A percentile compares a stretch with the other conserved stretches of the same genome.
phyloP scores from a whole-genome alignment of 1,284 basidiomycete genomes.

The Hemileia vastatrix region DNA sequence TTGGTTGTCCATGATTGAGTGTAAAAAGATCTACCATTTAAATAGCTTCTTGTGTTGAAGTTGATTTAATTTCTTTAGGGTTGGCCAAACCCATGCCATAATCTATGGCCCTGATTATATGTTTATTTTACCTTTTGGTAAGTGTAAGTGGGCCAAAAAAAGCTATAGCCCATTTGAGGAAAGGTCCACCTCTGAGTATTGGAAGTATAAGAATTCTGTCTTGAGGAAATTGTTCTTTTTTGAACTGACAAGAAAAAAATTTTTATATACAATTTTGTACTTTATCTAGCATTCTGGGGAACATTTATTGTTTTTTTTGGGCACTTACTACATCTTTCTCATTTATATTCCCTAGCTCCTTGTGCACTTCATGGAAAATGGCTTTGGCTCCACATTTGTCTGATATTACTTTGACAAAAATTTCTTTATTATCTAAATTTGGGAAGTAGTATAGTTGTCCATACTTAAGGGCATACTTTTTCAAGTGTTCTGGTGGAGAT shows the following conservation, averaged over 20 bases:
- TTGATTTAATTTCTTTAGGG: not conserved
- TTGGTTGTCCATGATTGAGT: not conserved
- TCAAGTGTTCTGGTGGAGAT: no score
- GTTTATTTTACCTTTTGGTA: not conserved
- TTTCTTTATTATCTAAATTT: no score
- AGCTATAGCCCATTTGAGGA: constrained; percentile 5
- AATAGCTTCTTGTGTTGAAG: not conserved
- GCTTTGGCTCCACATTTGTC: no score
- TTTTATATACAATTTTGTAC: not conserved
- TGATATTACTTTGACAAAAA: no score
- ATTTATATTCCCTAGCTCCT: not conserved
- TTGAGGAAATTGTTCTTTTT: not conserved
- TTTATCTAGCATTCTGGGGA: not conserved
- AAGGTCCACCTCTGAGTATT: not conserved
- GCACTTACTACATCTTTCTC: not conserved
- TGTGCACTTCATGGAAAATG: no score
- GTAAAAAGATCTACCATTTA: not conserved
- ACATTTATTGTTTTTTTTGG: not conserved
- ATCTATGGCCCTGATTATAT: constrained; percentile 1
- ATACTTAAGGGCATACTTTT: no score
- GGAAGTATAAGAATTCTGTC: not conserved
- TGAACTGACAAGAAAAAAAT: not conserved
- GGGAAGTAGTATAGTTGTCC: no score
- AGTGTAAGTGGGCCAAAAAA: not conserved
- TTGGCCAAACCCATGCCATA: constrained; percentile 10